Conservation (phyloP, 2,329 filamentous ascomycete species). For the Aplosporella prunicola region DNA sequence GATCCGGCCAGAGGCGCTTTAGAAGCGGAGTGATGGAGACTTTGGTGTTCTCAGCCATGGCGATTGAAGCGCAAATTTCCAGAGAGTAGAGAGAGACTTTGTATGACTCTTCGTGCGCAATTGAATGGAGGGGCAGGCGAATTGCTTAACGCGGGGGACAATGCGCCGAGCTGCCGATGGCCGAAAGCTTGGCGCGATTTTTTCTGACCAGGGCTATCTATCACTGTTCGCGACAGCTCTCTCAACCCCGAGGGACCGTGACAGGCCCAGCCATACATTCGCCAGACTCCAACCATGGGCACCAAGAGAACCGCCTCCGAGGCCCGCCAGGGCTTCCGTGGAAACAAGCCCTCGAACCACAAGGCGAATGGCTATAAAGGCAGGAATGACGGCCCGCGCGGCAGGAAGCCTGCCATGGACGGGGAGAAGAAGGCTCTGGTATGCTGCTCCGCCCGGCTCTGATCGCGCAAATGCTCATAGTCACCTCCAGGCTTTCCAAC, state of each 20-base stretch:
- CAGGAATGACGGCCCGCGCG: constrained; percentile 12
- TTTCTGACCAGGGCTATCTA: constrained; percentile 6
- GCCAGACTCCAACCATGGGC: constrained; percentile 19
- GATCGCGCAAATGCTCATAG: too few species aligned
- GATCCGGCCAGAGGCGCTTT: constrained; percentile 57
- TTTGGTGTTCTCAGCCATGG: constrained; percentile 19
- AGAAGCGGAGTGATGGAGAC: constrained; percentile 61
- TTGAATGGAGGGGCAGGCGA: too few species aligned
- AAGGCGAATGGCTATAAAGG: constrained; percentile 13
- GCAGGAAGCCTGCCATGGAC: constrained; percentile 33
- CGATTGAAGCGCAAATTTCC: constrained; percentile 16
- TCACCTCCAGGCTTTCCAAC: constrained; percentile 43
- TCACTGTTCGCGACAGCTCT: constrained; percentile 5
- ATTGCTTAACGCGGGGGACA: too few species aligned
- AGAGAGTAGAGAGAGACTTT: too few species aligned
- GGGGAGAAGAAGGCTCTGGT: constrained; percentile 24
- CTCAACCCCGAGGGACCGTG: background rate
- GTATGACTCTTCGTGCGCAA: too few species aligned
- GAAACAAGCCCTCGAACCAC: constrained; percentile 12
- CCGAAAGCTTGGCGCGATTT: constrained; percentile 9
- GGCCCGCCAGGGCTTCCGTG: constrained; percentile 12
- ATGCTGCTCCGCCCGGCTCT: too few species aligned
- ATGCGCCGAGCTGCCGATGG: constrained; percentile 2
- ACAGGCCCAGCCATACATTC: background rate
- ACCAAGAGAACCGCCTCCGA: constrained; percentile 27